Percentiles rank a stretch among this genome's conserved stretches.
phyloP scores from a whole-genome alignment of 2,329 filamentous ascomycete species.

The Waltergamsia citrina region DNA sequence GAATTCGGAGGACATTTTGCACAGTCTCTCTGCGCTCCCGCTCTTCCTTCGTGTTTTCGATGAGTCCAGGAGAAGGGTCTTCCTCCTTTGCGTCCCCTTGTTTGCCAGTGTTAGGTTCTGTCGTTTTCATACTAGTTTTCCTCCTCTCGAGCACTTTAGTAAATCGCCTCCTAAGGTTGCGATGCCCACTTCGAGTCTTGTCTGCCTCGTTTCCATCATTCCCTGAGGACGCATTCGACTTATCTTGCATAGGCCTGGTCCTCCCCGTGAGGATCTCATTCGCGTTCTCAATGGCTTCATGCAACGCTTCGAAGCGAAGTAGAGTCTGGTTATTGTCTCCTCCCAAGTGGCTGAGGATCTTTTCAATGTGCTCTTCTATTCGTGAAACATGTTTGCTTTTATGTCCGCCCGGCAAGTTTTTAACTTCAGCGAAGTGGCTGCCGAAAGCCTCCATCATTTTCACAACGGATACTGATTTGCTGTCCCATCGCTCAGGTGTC shows the following conservation, averaged over 20 bases:
- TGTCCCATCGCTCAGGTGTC: slow-evolving; percentile 44
- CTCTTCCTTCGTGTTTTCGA: slow-evolving; percentile 9
- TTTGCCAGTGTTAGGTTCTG: not conserved
- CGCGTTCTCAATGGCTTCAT: slow-evolving; percentile 28
- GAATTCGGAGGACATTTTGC: slow-evolving; percentile 35
- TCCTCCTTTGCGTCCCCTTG: not conserved
- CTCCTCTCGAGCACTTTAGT: too few relatives aligned
- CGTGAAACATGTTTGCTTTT: too few relatives aligned
- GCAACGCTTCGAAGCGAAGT: slow-evolving; percentile 25
- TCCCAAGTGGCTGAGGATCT: slow-evolving; percentile 12
- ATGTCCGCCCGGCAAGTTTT: too few relatives aligned
- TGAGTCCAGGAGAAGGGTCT: not conserved
- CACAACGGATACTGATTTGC: slow-evolving; percentile 32
- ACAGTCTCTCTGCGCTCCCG: slow-evolving; percentile 24
- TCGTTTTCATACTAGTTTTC: too few relatives aligned
- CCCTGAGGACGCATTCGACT: too few relatives aligned
- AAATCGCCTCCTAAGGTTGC: too few relatives aligned
- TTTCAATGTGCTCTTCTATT: slow-evolving; percentile 15
- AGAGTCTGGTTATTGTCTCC: slow-evolving; percentile 15
- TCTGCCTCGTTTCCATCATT: too few relatives aligned
- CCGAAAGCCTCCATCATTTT: slow-evolving; percentile 29
- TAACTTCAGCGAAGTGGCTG: slow-evolving; percentile 3
- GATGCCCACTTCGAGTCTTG: too few relatives aligned
- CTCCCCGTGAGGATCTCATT: slow-evolving; percentile 32
- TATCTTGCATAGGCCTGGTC: too few relatives aligned